These are phyloP conservation scores for Ilyonectria robusta DNA, from an alignment of 2,329 filamentous ascomycete species.

Conservation along the genomic window DNA sequence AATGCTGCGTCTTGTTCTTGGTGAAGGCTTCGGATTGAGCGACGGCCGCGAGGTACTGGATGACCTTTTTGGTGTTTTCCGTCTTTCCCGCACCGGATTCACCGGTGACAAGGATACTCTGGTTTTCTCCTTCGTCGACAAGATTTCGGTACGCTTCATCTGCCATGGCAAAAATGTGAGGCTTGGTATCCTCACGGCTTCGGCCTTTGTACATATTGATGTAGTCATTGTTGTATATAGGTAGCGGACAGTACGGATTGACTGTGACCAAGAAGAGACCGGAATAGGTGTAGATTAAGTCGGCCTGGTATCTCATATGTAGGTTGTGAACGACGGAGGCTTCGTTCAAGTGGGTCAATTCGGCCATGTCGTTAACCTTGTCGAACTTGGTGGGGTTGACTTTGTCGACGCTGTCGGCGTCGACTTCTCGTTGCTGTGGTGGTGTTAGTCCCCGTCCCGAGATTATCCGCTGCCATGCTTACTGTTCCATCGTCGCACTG, in stretches of 20 bases:
- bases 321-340: slow-evolving; percentile 98
- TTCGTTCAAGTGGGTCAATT: slow-evolving; percentile 97
- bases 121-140: slow-evolving; percentile 94
- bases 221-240: slow-evolving; percentile 97
- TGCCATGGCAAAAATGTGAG: slow-evolving; percentile 97
- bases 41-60: slow-evolving; percentile 96
- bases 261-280: slow-evolving; percentile 97
- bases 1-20: slow-evolving; percentile 74
- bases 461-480: slow-evolving; percentile 53
- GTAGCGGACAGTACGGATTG: slow-evolving; percentile 94
- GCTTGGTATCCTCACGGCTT: slow-evolving; percentile 92
- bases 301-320: slow-evolving; percentile 93
- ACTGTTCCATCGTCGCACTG: slow-evolving; percentile 95
- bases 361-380: slow-evolving; percentile 99
- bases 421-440: slow-evolving; percentile 84
- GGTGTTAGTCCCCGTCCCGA: slow-evolving; percentile 36
- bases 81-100: slow-evolving; percentile 99
- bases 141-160: slow-evolving; percentile 97
- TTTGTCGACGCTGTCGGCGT: slow-evolving; percentile 92
- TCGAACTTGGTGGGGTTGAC: slow-evolving; percentile 99
- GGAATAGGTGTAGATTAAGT: slow-evolving; percentile 98
- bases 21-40: slow-evolving; percentile 84
- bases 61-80: slow-evolving; percentile 99
- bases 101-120: slow-evolving; percentile 97
- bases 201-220: slow-evolving; percentile 98